Evolutionary conservation across 345 rosid species (phyloP).

Genomic region (Geranium brycei): DNA sequence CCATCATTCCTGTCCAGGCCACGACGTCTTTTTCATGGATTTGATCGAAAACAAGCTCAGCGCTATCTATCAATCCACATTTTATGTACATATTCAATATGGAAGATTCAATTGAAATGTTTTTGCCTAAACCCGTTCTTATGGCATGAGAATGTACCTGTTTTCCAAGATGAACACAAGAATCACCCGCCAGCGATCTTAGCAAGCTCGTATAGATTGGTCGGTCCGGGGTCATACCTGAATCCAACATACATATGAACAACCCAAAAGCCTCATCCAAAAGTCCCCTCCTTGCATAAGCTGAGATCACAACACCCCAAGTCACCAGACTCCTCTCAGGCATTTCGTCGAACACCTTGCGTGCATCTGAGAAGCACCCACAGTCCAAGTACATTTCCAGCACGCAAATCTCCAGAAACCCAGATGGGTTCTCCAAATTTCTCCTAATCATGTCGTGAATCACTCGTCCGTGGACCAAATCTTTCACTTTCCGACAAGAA

Average conservation of each 20-base stretch:
- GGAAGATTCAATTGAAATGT: slow-evolving; percentile 25
- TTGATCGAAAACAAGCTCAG: slow-evolving; percentile 36
- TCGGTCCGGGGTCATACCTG: slow-evolving; percentile 23
- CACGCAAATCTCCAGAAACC: slow-evolving; percentile 31
- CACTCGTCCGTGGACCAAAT: slow-evolving; percentile 35
- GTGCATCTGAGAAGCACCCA: slow-evolving; percentile 45
- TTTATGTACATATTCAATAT: slow-evolving; percentile 50
- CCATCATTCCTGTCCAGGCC: slow-evolving; percentile 56
- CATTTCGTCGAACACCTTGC: slow-evolving; percentile 50
- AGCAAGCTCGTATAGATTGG: slow-evolving; percentile 29
- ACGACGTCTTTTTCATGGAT: slow-evolving; percentile 41
- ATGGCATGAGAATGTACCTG: slow-evolving; percentile 51
- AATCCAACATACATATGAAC: slow-evolving; percentile 27
- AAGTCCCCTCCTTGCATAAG: slow-evolving; percentile 27
- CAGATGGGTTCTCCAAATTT: slow-evolving; percentile 19
- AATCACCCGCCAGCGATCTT: slow-evolving; percentile 29
- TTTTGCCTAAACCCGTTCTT: slow-evolving; percentile 28
- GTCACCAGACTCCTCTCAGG: slow-evolving; percentile 27
- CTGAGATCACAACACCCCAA: slow-evolving; percentile 40
- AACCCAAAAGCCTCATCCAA: slow-evolving; percentile 28
- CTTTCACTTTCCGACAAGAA: slow-evolving; percentile 26
- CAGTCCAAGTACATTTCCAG: slow-evolving; percentile 41
- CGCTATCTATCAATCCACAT: slow-evolving; percentile 50
- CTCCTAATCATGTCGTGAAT: slow-evolving; percentile 27
- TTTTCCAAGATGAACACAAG: slow-evolving; percentile 31